Conservation (phyloP, 352 stramenopile genomes). For the Heterotrichella gracilis region DNA sequence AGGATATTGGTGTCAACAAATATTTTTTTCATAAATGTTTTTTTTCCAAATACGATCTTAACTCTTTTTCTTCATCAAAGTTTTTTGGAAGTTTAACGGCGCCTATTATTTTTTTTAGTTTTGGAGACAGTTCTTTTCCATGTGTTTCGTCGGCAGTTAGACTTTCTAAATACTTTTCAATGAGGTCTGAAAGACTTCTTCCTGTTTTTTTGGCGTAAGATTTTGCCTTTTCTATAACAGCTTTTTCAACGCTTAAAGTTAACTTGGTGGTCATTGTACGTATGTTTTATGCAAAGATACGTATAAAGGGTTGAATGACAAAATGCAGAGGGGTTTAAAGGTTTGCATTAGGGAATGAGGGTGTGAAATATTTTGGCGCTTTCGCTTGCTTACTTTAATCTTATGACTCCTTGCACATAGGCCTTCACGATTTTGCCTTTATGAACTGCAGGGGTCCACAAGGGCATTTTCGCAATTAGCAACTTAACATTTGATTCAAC, state of each 20-base stretch:
- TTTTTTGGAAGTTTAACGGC: neutral
- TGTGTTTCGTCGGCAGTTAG: neutral
- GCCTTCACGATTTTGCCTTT: too few species aligned
- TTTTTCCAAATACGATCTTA: neutral
- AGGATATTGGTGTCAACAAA: neutral
- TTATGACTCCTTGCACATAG: too few species aligned
- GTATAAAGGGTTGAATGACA: too few species aligned
- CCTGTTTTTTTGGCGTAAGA: neutral
- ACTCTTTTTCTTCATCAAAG: conserved; percentile 4
- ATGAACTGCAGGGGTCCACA: too few species aligned
- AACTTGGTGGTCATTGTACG: neutral
- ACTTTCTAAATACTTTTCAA: neutral
- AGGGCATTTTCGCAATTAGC: too few species aligned
- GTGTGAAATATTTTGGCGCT: too few species aligned
- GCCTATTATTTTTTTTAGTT: neutral
- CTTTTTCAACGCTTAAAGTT: neutral
- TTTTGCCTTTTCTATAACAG: conserved; percentile 2
- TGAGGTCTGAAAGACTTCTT: neutral
- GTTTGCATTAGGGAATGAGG: too few species aligned
- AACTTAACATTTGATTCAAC: too few species aligned
- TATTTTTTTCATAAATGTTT: conserved; percentile 8
- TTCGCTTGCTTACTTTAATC: too few species aligned
- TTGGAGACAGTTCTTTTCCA: neutral
- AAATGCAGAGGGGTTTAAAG: too few species aligned
- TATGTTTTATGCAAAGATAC: conserved; percentile 5